Evolutionary conservation across 1,284 basidiomycete species (phyloP).

Genomic region (Puccinia novopanici): DNA sequence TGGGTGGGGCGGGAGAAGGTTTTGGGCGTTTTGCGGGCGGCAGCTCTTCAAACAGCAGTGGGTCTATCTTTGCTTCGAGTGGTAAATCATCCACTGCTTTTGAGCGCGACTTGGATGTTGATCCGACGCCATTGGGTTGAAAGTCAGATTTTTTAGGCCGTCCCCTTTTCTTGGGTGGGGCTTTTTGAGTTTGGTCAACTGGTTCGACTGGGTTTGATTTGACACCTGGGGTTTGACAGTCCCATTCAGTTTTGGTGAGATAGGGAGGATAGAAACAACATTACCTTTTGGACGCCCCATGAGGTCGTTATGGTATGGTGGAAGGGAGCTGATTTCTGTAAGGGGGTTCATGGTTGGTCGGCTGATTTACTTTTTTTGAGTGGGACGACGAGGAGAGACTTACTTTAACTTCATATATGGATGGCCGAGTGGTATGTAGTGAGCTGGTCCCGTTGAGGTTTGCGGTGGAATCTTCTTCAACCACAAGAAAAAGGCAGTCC

Average conservation of each 20-base stretch:
- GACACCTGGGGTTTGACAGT: neutral
- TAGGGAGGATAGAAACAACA: neutral
- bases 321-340: neutral
- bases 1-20: neutral
- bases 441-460: too few relatives aligned
- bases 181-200: neutral
- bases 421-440: too few relatives aligned
- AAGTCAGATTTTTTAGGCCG: slow-evolving; percentile 15
- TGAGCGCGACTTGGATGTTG: neutral
- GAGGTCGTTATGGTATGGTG: neutral
- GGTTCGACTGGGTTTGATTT: neutral
- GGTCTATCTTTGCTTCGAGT: slow-evolving; percentile 3
- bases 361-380: too few relatives aligned
- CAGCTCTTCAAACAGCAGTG: neutral
- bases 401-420: too few relatives aligned
- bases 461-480: too few relatives aligned
- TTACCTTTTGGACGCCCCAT: slow-evolving; percentile 18
- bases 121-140: neutral
- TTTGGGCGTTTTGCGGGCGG: slow-evolving; percentile 20
- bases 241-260: neutral
- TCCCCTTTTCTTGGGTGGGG: slow-evolving; percentile 10
- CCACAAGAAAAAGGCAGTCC: too few relatives aligned
- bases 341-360: neutral
- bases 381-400: too few relatives aligned
- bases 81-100: neutral